Percentiles rank a stretch among this genome's conserved stretches.
phyloP scores from a whole-genome alignment of 768 basidiomycete genomes.

The Leccinum truebloodii region DNA sequence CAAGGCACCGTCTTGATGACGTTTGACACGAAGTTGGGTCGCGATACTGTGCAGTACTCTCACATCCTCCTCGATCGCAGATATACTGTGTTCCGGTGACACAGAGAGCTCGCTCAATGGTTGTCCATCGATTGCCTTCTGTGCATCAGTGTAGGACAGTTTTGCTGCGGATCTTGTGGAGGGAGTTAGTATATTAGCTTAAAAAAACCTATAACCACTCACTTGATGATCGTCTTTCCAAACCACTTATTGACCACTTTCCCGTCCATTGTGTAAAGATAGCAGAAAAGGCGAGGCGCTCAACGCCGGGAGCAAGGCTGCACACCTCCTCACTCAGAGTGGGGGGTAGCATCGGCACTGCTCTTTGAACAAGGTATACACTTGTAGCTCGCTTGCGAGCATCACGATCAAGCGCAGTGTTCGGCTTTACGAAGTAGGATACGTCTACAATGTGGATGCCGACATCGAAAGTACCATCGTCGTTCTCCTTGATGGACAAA shows the following conservation, averaged over 20 bases:
- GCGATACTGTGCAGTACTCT: constrained; percentile 67
- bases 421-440: constrained; percentile 91
- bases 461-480: constrained; percentile 90
- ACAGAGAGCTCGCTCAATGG: constrained; percentile 53
- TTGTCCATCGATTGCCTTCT: constrained; percentile 78
- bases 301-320: constrained; percentile 84
- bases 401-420: constrained; percentile 97
- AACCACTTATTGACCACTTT: constrained; percentile 88
- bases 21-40: constrained; percentile 65
- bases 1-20: constrained; percentile 82
- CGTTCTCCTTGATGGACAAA: constrained; percentile 82
- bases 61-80: constrained; percentile 76
- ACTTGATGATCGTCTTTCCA: constrained; percentile 91
- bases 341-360: constrained; percentile 96
- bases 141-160: constrained; percentile 80
- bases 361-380: constrained; percentile 94
- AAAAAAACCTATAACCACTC: constrained; percentile 22
- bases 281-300: constrained; percentile 89
- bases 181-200: constrained; percentile 4
- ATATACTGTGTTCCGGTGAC: constrained; percentile 54
- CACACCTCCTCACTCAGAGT: constrained; percentile 91
- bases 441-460: constrained; percentile 98
- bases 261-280: constrained; percentile 82
- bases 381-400: constrained; percentile 96
- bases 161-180: constrained; percentile 75